Evolutionary conservation across 108 stramenopile species (phyloP), one percentile per base, ranked within the genome.

Genomic region (Skeletonema marinoi): DNA sequence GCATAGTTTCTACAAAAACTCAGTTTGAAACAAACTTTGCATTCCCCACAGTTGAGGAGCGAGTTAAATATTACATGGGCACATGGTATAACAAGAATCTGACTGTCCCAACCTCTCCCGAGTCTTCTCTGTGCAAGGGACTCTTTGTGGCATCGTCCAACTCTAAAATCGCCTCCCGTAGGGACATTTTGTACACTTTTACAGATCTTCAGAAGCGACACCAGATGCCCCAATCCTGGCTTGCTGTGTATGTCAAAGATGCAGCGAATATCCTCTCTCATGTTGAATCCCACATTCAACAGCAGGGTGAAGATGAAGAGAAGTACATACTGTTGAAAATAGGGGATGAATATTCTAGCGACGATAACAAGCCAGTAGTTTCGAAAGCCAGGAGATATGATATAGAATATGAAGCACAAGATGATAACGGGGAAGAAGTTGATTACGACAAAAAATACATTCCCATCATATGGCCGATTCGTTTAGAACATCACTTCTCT

Each of bases 41-140:
- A 44, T 70, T 70, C 29, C 69, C 69, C 16, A 51, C 69, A 4
- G 50, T 48, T 17, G 35, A 70, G 13, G 50, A 16, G 48, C 16
- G 69, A 58, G 17, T 70, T 30, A 16, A 31, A 16, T 70, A 70
- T 58, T 70, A 70, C 54, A 70, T 70, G 69, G 69, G 69, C 4
- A 58, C 51, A 0, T 25, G 69, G 69, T 70, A 58, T 29, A 36
- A 59, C 21, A 32, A 51, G 10, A 51, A 42, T 51, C 35, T 54
- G 68, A 68, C 31, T 54, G 48, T 50, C 29, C 17, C 50, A 42
- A 16, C 44, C 6, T 68, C 44, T 21, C 36, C 46, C 16, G 68
- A 51, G 50, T 68, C 10, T 13, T n/a, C 9, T 14, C 7, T 11
- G 9, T 54, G 21, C 14, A 68, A 4, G 48, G 17, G 25, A 7